These are phyloP conservation scores for Pseudogymnoascus sp. DNA, from an alignment of 2,329 filamentous ascomycete genomes.

Conservation along the genomic window DNA sequence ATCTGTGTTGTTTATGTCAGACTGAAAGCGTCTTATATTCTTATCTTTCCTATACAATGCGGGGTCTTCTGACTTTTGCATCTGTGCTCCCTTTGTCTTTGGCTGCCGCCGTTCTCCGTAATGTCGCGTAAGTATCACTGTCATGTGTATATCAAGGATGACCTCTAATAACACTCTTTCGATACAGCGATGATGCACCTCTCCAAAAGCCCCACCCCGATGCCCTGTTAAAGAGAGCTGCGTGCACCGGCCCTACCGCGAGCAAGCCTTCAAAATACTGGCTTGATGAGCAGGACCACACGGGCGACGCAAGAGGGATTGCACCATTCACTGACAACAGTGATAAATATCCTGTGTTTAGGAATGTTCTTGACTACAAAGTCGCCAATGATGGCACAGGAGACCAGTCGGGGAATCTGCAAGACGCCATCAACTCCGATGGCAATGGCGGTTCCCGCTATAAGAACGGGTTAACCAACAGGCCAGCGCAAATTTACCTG, in stretches of 20 bases:
- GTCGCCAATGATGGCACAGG: slow-evolving; percentile 4
- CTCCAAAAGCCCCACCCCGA: neutral
- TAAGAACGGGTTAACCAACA: neutral
- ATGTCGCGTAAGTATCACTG: neutral
- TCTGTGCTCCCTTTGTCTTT: neutral
- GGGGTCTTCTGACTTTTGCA: neutral
- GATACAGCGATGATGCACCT: neutral
- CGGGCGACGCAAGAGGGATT: neutral
- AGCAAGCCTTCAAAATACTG: slow-evolving; percentile 8
- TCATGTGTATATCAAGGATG: neutral
- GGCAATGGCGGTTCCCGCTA: neutral
- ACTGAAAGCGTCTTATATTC: slow-evolving; percentile 1
- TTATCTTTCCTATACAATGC: neutral
- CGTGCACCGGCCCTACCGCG: neutral
- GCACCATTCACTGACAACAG: neutral
- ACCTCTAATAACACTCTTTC: neutral
- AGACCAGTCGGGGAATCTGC: neutral
- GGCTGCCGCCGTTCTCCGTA: neutral
- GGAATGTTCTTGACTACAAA: neutral
- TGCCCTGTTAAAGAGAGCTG: neutral
- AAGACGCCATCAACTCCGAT: neutral
- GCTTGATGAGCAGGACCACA: slow-evolving; percentile 2
- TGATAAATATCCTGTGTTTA: neutral
- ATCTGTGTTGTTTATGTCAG: neutral
- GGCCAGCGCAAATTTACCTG: slow-evolving; percentile 1